These are phyloP conservation scores for Pythium aristosporum DNA, from an alignment of 352 stramenopile genomes.

Conservation along the genomic window DNA sequence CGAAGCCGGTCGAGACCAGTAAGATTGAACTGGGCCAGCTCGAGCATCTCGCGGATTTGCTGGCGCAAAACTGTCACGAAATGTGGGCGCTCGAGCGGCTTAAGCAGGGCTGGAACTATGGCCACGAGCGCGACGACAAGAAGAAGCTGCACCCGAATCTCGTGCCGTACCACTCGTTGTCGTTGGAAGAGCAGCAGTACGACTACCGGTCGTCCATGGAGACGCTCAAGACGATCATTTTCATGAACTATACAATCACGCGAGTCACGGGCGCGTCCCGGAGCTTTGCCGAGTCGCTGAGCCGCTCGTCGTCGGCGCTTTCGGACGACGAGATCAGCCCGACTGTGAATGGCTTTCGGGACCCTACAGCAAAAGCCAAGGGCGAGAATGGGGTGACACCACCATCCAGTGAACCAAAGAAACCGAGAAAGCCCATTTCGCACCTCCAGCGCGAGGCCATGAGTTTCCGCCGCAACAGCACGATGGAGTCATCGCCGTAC, in stretches of 20 bases:
- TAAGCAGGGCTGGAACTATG: slow-evolving; percentile 84
- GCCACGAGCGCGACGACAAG: slow-evolving; percentile 63
- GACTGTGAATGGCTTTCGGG: slow-evolving; percentile 28
- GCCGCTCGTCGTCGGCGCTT: slow-evolving; percentile 63
- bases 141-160: slow-evolving; percentile 81
- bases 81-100: slow-evolving; percentile 85
- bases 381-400: background rate
- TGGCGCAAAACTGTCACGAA: slow-evolving; percentile 85
- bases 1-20: slow-evolving; percentile 82
- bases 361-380: slow-evolving; percentile 17
- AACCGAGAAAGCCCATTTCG: slow-evolving; percentile 49
- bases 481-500: slow-evolving; percentile 80
- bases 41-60: slow-evolving; percentile 69
- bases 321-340: slow-evolving; percentile 40
- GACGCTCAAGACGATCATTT: slow-evolving; percentile 86
- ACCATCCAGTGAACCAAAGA: slow-evolving; percentile 11
- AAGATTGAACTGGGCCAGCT: slow-evolving; percentile 70
- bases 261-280: slow-evolving; percentile 38
- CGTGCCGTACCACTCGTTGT: slow-evolving; percentile 79
- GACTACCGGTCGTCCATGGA: slow-evolving; percentile 87
- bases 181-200: slow-evolving; percentile 77
- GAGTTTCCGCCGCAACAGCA: slow-evolving; percentile 73
- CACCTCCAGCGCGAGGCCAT: slow-evolving; percentile 67
- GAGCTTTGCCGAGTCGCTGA: slow-evolving; percentile 67
- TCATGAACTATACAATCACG: slow-evolving; percentile 86